These are phyloP conservation scores for Ophiostoma ulmi DNA, from an alignment of 2,329 filamentous ascomycete species.

Conservation along the genomic window DNA sequence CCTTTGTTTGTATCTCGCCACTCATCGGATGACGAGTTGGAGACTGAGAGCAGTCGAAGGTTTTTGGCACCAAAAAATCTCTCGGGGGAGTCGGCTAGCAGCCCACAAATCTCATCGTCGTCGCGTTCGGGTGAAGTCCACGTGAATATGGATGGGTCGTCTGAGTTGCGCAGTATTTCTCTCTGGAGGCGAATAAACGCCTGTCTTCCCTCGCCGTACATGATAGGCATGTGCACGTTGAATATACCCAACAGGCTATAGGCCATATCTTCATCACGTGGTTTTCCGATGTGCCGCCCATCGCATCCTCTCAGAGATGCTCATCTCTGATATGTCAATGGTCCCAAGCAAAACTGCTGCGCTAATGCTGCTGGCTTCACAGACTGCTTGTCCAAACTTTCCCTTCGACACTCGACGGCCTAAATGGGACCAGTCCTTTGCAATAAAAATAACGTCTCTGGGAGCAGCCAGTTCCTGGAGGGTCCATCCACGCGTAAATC, in stretches of 20 bases:
- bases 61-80: neutral
- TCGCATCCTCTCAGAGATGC: neutral
- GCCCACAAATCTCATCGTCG: neutral
- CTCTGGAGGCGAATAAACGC: neutral
- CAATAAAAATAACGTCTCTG: neutral
- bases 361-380: neutral
- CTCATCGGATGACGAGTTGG: neutral
- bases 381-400: neutral
- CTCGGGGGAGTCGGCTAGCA: neutral
- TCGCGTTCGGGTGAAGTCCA: neutral
- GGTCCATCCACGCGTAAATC: neutral
- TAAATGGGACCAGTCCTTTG: neutral
- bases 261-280: neutral
- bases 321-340: neutral
- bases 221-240: neutral
- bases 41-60: neutral
- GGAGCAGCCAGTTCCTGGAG: neutral
- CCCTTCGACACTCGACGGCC: neutral
- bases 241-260: neutral
- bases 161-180: neutral
- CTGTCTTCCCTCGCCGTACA: neutral
- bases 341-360: neutral
- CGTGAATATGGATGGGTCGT: neutral
- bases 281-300: neutral
- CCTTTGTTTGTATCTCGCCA: neutral